Conservation (phyloP, 768 basidiomycete genomes). For the Lactarius trivialis region DNA sequence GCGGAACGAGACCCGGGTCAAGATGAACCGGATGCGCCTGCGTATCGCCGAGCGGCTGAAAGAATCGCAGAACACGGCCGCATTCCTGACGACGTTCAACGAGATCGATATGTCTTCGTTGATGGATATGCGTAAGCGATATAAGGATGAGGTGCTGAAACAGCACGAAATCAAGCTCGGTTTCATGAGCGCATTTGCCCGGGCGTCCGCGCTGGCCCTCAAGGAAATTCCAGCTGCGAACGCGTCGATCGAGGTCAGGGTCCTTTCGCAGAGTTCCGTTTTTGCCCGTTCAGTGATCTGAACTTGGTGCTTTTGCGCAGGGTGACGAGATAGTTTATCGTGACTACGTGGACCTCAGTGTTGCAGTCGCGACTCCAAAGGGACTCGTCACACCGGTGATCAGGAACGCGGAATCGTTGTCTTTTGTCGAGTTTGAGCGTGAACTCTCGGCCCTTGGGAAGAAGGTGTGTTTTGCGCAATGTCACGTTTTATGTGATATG, state of each 20-base stretch:
- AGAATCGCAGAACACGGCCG: constrained; percentile 95
- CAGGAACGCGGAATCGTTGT: constrained; percentile 81
- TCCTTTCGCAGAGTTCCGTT: constrained; percentile 26
- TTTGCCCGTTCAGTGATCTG: constrained; percentile 22
- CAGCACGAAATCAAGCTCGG: constrained; percentile 94
- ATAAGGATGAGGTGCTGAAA: constrained; percentile 89
- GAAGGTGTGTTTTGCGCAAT: constrained; percentile 44
- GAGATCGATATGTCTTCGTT: constrained; percentile 99
- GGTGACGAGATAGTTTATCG: constrained; percentile 89
- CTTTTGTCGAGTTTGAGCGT: constrained; percentile 85
- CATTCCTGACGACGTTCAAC: constrained; percentile 97
- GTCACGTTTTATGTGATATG: constrained; percentile 1
- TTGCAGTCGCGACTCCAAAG: constrained; percentile 96
- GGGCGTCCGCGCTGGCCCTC: constrained; percentile 75
- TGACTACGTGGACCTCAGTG: constrained; percentile 89
- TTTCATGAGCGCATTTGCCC: constrained; percentile 96
- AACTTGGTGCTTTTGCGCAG: constrained; percentile 3
- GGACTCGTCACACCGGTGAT: constrained; percentile 96
- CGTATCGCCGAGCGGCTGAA: constrained; percentile 97
- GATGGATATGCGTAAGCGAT: constrained; percentile 83
- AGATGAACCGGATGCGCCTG: constrained; percentile 98
- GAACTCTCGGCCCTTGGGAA: constrained; percentile 87
- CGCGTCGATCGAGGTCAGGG: constrained; percentile 69
- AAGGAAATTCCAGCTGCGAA: constrained; percentile 92
- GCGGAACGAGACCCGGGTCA: constrained; percentile 87